Conservation (phyloP, 805 yeast genomes). For the Wickerhamomyces alni region DNA sequence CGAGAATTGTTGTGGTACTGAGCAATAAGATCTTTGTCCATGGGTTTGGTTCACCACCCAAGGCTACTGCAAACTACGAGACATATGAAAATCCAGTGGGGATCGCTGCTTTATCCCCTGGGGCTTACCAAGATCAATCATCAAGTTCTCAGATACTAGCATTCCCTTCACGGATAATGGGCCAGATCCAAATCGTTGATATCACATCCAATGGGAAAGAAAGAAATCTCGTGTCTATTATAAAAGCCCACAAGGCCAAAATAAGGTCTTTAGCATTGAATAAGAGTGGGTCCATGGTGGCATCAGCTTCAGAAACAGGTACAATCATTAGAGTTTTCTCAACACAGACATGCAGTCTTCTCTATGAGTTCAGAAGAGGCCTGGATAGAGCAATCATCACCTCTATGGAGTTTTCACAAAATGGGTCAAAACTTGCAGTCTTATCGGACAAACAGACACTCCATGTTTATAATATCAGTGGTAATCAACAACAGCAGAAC, state of each 20-base stretch:
- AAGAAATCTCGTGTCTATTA: slow-evolving; percentile 56
- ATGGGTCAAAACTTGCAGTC: slow-evolving; percentile 72
- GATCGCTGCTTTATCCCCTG: slow-evolving; percentile 22
- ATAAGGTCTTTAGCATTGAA: slow-evolving; percentile 61
- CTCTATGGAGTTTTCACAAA: slow-evolving; percentile 78
- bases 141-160: slow-evolving; percentile 50
- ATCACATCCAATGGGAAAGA: slow-evolving; percentile 61
- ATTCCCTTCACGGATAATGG: slow-evolving; percentile 69
- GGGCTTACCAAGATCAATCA: slow-evolving; percentile 17
- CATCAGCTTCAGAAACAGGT: slow-evolving; percentile 79
- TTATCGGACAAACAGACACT: slow-evolving; percentile 85
- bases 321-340: slow-evolving; percentile 74
- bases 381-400: slow-evolving; percentile 77
- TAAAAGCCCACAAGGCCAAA: slow-evolving; percentile 70
- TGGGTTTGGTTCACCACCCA: slow-evolving; percentile 78
- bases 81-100: slow-evolving; percentile 24
- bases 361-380: slow-evolving; percentile 89
- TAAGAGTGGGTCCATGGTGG: slow-evolving; percentile 59
- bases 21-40: slow-evolving; percentile 64
- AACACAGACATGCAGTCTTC: slow-evolving; percentile 56
- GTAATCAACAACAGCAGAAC: slow-evolving; percentile 31
- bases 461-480: slow-evolving; percentile 65
- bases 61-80: slow-evolving; percentile 34
- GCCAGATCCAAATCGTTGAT: slow-evolving; percentile 78
- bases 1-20: slow-evolving; percentile 68